Evolutionary conservation across 495 filamentous ascomycete species (phyloP).

Genomic region (Podospora appendiculata): DNA sequence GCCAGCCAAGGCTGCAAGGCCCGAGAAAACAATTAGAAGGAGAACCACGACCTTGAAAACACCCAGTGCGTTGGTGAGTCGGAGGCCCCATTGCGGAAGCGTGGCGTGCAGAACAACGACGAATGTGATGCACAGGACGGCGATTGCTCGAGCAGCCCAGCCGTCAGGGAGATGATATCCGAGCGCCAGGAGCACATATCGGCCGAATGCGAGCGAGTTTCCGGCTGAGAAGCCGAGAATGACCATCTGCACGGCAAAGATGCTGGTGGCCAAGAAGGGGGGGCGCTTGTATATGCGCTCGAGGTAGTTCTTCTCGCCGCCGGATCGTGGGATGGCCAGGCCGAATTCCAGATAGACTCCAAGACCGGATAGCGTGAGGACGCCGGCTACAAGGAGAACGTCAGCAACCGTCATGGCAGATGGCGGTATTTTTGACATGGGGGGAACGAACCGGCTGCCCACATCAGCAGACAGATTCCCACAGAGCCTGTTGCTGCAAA

Average conservation of each 20-base stretch:
- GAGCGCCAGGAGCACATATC: constrained; percentile 30
- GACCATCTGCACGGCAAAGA: constrained; percentile 52
- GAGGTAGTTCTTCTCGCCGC: constrained; percentile 54
- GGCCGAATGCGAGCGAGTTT: constrained; percentile 40
- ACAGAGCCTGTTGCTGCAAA: constrained; percentile 35
- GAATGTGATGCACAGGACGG: constrained; percentile 45
- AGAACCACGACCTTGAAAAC: constrained; percentile 59
- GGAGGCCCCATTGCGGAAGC: constrained; percentile 53
- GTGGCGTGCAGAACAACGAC: constrained; percentile 50
- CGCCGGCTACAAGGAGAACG: not conserved
- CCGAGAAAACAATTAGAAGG: constrained; percentile 52
- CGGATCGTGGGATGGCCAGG: constrained; percentile 42
- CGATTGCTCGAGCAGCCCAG: constrained; percentile 57
- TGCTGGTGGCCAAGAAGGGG: constrained; percentile 51
- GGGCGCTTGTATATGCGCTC: constrained; percentile 55
- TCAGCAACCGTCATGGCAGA: not conserved
- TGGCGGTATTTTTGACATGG: not conserved
- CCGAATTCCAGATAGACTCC: constrained; percentile 36
- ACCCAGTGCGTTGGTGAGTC: constrained; percentile 54
- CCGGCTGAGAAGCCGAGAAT: constrained; percentile 38
- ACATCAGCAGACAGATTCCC: constrained; percentile 29
- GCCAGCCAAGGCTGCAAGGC: constrained; percentile 43
- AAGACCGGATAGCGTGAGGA: constrained; percentile 13
- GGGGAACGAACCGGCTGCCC: constrained; percentile 24
- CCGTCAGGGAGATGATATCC: constrained; percentile 36